A percentile compares a stretch with the other conserved stretches of the same genome.
Evolutionary conservation across 495 filamentous ascomycete genomes (phyloP).

Genomic region (Tuber brumale): DNA sequence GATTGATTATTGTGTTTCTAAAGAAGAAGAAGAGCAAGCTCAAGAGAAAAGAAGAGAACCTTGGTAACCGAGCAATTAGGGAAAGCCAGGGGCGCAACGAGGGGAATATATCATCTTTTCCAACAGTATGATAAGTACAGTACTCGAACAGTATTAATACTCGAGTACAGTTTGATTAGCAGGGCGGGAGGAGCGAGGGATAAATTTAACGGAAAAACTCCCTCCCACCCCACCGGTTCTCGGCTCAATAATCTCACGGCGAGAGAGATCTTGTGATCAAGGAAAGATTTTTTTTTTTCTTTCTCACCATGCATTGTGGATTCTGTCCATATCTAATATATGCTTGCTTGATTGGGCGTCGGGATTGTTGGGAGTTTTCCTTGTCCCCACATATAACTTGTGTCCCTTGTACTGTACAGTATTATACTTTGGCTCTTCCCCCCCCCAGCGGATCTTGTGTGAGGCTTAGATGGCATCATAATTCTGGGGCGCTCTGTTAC

Average conservation of each 20-base stretch:
- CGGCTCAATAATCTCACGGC: neutral
- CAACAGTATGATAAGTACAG: no score
- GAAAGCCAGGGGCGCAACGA: no score
- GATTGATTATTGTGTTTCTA: no score
- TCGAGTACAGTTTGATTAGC: neutral
- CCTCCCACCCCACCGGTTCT: neutral
- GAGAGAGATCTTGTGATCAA: neutral
- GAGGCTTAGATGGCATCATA: neutral
- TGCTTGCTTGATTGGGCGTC: neutral
- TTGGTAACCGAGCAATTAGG: no score
- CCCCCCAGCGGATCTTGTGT: neutral
- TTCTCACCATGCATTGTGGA: neutral
- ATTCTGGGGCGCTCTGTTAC: neutral
- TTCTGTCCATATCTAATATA: neutral
- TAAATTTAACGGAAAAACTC: neutral
- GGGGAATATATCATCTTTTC: no score
- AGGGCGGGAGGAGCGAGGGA: neutral
- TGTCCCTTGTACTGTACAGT: neutral
- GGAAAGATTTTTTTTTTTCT: neutral
- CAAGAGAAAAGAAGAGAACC: no score
- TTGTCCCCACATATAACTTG: neutral
- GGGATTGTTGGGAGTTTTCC: neutral
- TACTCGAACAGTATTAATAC: no score
- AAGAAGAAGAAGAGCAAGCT: no score
- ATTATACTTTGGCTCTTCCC: neutral